These are phyloP conservation scores for Sicyos baderoa DNA, from an alignment of 306 rosid species.

Conservation along the genomic window DNA sequence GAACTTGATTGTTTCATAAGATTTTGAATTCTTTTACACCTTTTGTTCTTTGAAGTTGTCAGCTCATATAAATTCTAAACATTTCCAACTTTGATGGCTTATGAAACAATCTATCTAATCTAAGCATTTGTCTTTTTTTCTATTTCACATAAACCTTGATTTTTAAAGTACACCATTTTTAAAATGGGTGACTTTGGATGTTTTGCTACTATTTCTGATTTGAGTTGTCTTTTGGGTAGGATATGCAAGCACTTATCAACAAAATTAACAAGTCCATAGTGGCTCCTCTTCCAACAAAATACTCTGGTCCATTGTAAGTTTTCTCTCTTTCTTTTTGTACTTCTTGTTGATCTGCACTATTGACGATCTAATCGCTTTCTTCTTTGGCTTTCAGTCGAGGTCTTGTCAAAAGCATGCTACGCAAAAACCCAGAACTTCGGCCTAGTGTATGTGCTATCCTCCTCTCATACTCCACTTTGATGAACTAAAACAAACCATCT, in stretches of 20 bases:
- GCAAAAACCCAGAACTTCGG: slow-evolving; percentile 94
- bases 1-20: background rate
- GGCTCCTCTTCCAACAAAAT: slow-evolving; percentile 92
- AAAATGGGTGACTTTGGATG: background rate
- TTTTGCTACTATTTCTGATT: background rate
- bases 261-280: slow-evolving; percentile 92
- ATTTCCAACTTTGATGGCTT: background rate
- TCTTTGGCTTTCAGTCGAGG: slow-evolving; percentile 64
- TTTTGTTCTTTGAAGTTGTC: background rate
- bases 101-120: too few species aligned
- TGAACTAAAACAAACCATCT: background rate
- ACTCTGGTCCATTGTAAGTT: slow-evolving; percentile 84
- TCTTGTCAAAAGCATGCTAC: slow-evolving; percentile 95
- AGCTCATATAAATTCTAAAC: background rate
- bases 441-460: slow-evolving; percentile 73
- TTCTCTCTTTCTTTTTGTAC: slow-evolving; percentile 10
- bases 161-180: background rate
- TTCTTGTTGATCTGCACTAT: background rate
- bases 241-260: slow-evolving; percentile 90
- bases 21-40: background rate
- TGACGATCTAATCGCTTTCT: background rate
- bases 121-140: background rate
- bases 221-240: slow-evolving; percentile 50
- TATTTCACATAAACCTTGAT: too few species aligned
- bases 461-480: slow-evolving; percentile 19